A percentile compares a stretch with the other conserved stretches of the same genome.
phyloP scores from a whole-genome alignment of 768 basidiomycete species.

The Auricularia sp. region DNA sequence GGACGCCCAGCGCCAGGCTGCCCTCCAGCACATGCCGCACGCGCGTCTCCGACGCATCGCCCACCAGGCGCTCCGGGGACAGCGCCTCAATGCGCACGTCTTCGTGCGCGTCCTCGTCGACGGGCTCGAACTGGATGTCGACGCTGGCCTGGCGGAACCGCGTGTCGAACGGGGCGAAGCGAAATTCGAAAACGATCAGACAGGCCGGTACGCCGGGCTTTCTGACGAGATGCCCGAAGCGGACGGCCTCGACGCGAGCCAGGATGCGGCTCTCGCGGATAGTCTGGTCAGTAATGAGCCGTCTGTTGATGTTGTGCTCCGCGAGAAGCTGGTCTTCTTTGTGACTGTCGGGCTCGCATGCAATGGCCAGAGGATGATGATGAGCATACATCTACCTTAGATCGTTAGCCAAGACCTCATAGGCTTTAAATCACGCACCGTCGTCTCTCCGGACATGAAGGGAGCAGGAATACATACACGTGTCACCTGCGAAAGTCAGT shows the following conservation, averaged over 20 bases:
- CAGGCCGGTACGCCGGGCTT: not conserved
- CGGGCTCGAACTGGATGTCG: not conserved
- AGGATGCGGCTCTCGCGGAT: not conserved
- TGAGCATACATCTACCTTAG: not conserved
- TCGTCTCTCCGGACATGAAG: too few relatives aligned
- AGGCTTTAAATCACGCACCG: too few relatives aligned
- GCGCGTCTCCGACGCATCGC: not conserved
- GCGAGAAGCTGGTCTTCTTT: not conserved
- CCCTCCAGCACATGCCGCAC: not conserved
- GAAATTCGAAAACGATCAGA: not conserved
- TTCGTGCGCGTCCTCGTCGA: not conserved
- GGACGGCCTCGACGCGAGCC: not conserved
- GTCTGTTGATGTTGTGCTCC: not conserved
- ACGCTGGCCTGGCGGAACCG: not conserved
- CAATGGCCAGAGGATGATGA: not conserved
- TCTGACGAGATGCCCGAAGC: not conserved
- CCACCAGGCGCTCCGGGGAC: not conserved
- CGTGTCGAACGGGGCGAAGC: not conserved
- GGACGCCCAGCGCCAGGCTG: not conserved
- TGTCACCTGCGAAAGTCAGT: too few relatives aligned
- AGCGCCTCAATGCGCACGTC: not conserved
- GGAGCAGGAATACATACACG: too few relatives aligned
- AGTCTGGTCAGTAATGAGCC: not conserved
- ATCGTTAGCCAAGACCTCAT: too few relatives aligned
- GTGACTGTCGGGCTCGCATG: not conserved